These are phyloP conservation scores for Debaryomycetaceae sp. DNA, from an alignment of 1,139 yeast species.

Conservation along the genomic window DNA sequence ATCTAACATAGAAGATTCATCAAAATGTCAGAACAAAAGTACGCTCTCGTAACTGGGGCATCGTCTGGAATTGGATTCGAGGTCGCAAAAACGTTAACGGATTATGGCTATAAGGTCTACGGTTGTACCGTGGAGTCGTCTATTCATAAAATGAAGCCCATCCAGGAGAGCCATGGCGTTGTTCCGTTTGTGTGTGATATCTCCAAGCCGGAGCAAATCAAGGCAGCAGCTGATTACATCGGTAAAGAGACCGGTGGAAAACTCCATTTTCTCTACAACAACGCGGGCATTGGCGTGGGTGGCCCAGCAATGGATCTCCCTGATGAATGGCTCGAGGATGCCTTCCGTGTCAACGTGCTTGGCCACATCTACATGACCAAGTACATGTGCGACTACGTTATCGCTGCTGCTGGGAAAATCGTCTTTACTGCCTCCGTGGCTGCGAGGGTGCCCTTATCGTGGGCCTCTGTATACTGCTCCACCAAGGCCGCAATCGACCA, in stretches of 20 bases:
- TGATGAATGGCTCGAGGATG: conserved; percentile 18
- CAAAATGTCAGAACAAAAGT: conserved; percentile 3
- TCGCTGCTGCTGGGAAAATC: conserved; percentile 32
- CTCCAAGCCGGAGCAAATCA: conserved; percentile 24
- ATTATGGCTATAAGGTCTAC: conserved; percentile 32
- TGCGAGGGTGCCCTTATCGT: conserved; percentile 31
- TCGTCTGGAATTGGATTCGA: conserved; percentile 40
- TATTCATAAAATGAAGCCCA: conserved; percentile 23
- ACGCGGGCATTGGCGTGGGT: conserved; percentile 29
- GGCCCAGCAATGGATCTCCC: conserved; percentile 34
- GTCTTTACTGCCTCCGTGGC: conserved; percentile 40
- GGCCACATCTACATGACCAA: conserved; percentile 39
- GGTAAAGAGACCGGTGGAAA: conserved; percentile 23
- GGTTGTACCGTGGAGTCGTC: conserved; percentile 28
- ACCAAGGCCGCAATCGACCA: conserved; percentile 31
- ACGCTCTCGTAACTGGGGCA: conserved; percentile 39
- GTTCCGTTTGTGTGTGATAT: conserved; percentile 32
- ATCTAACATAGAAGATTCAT: too few species aligned
- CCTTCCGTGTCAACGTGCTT: conserved; percentile 32
- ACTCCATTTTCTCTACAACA: conserved; percentile 31
- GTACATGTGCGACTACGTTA: conserved; percentile 26
- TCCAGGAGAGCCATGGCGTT: conserved; percentile 25
- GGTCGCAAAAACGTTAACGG: conserved; percentile 22
- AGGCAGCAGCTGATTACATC: conserved; percentile 19
- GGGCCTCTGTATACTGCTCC: conserved; percentile 31